Conservation (phyloP, 2,329 filamentous ascomycete genomes). For the Diaporthe humulicola region DNA sequence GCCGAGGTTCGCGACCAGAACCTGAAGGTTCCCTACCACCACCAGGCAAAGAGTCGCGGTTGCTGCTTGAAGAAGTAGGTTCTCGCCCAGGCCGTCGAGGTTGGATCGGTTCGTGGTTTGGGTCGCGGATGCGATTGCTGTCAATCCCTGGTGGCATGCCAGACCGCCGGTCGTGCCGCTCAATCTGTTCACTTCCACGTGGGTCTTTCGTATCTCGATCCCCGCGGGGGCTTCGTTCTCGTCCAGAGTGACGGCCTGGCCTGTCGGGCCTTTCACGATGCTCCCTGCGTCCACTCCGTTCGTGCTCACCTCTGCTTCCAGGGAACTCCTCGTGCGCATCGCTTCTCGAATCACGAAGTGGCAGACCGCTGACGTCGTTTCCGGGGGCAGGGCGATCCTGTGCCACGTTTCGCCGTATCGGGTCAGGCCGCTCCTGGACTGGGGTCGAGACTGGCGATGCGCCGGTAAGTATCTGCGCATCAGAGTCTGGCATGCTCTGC, state of each 20-base stretch:
- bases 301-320: constrained; percentile 56
- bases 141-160: constrained; percentile 44
- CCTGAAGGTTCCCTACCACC: constrained; percentile 45
- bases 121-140: constrained; percentile 44
- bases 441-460: constrained; percentile 65
- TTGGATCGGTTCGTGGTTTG: constrained; percentile 42
- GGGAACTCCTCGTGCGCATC: constrained; percentile 54
- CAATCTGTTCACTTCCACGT: constrained; percentile 51
- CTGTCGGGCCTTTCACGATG: constrained; percentile 57
- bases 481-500: constrained; percentile 63
- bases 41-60: constrained; percentile 43
- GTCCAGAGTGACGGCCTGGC: constrained; percentile 61
- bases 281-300: constrained; percentile 57
- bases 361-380: constrained; percentile 45
- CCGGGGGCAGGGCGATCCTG: constrained; percentile 44
- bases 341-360: constrained; percentile 46
- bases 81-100: constrained; percentile 47
- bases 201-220: constrained; percentile 56
- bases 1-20: constrained; percentile 47
- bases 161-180: constrained; percentile 60
- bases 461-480: constrained; percentile 69
- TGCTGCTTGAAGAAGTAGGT: constrained; percentile 38
- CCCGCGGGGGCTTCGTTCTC: constrained; percentile 61
- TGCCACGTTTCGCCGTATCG: constrained; percentile 53
- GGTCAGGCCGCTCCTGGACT: constrained; percentile 62